Evolutionary conservation across 2,329 filamentous ascomycete genomes (phyloP).

Genomic region (Dothideomycetes sp.): DNA sequence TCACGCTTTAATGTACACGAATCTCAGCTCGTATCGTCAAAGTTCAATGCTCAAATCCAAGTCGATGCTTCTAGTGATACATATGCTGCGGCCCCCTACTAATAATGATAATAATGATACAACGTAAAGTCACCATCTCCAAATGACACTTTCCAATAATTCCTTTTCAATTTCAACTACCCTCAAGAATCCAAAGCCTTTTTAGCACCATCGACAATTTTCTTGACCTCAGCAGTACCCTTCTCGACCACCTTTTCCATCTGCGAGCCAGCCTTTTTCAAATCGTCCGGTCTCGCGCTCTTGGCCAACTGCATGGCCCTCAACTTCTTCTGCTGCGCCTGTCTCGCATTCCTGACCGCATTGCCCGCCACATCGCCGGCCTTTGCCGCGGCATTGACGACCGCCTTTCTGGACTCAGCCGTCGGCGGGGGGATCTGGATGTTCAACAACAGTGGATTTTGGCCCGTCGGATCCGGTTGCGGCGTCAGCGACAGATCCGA

Average conservation of each 20-base stretch:
- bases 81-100: too few relatives aligned
- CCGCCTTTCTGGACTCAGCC: conserved; percentile 42
- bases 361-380: conserved; percentile 35
- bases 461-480: conserved; percentile 39
- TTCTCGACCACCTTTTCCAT: conserved; percentile 46
- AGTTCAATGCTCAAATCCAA: too few relatives aligned
- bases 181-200: conserved; percentile 36
- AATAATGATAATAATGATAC: too few relatives aligned
- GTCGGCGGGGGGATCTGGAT: conserved; percentile 50
- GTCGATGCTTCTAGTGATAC: too few relatives aligned
- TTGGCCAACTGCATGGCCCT: conserved; percentile 35
- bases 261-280: conserved; percentile 38
- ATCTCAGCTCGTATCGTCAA: too few relatives aligned
- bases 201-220: conserved; percentile 39
- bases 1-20: too few relatives aligned
- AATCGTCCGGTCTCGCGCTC: conserved; percentile 38
- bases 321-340: conserved; percentile 41
- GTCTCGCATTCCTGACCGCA: conserved; percentile 35
- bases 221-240: conserved; percentile 39
- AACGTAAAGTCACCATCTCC: too few relatives aligned
- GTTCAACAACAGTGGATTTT: conserved; percentile 43
- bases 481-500: conserved; percentile 43
- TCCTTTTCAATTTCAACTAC: too few relatives aligned
- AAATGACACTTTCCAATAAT: too few relatives aligned
- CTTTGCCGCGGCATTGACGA: conserved; percentile 31